Conservation (phyloP, 2,329 filamentous ascomycete genomes). For the Nannizziopsis barbatae region DNA sequence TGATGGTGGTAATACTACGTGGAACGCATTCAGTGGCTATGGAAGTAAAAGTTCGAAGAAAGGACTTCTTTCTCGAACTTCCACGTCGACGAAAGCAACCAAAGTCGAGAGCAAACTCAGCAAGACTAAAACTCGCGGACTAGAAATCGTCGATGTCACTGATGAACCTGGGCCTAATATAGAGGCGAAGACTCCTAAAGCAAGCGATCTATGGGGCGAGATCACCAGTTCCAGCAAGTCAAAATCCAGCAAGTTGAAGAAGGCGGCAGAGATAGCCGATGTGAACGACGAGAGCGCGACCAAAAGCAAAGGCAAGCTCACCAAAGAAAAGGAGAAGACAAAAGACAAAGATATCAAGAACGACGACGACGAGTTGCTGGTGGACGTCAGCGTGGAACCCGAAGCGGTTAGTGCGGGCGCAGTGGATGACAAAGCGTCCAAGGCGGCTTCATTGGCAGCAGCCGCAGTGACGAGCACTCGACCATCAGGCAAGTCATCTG, state of each 20-base stretch:
- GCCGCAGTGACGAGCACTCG: slow-evolving; percentile 27
- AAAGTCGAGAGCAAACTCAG: slow-evolving; percentile 23
- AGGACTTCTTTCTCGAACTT: slow-evolving; percentile 24
- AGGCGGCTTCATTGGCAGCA: slow-evolving; percentile 31
- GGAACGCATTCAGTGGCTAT: slow-evolving; percentile 27
- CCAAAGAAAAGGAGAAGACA: slow-evolving; percentile 1
- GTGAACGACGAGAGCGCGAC: slow-evolving; percentile 8
- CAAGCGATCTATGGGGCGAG: slow-evolving; percentile 4
- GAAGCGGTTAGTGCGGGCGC: slow-evolving; percentile 26
- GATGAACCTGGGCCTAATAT: slow-evolving; percentile 21
- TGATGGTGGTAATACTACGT: slow-evolving; percentile 28
- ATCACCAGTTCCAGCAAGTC: slow-evolving; percentile 4
- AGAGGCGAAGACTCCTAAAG: slow-evolving; percentile 24
- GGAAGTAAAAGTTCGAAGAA: slow-evolving; percentile 33
- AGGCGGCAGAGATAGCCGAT: neutral
- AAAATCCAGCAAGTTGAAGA: slow-evolving; percentile 6
- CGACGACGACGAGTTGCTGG: slow-evolving; percentile 25
- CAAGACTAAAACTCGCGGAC: slow-evolving; percentile 23
- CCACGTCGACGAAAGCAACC: slow-evolving; percentile 17
- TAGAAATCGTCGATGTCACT: slow-evolving; percentile 18
- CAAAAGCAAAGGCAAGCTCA: neutral
- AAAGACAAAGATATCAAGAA: slow-evolving; percentile 19
- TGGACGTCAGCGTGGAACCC: slow-evolving; percentile 25
- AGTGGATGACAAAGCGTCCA: slow-evolving; percentile 31
- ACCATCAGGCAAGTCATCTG: slow-evolving; percentile 33